A percentile compares a stretch with the other conserved stretches of the same genome.
Evolutionary conservation across 306 rosid genomes (phyloP).

Genomic region (Citrullus mucosospermus): DNA sequence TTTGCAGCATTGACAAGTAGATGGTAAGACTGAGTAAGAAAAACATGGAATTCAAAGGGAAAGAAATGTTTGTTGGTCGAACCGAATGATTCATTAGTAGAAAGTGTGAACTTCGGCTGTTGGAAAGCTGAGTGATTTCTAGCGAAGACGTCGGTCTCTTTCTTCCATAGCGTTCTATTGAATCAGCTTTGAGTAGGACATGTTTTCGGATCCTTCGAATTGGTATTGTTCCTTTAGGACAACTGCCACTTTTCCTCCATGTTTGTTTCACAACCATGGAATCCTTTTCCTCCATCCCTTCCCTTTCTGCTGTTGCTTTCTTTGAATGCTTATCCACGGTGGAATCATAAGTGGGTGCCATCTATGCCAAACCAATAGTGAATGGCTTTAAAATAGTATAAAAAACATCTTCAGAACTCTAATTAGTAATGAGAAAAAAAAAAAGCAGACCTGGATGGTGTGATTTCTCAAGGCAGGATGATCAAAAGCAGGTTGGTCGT

Average conservation of each 20-base stretch:
- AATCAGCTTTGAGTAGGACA: conserved; percentile 24
- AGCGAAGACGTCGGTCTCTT: conserved; percentile 19
- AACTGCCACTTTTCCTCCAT: conserved; percentile 54
- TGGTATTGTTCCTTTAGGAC: conserved; percentile 55
- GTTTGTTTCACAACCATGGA: conserved; percentile 19
- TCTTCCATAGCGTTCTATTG: conserved; percentile 18
- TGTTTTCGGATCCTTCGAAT: conserved; percentile 34
- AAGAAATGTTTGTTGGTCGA: not conserved
- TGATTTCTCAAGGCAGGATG: conserved; percentile 48
- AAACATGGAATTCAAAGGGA: not conserved
- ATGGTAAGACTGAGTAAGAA: not conserved
- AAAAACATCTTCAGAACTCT: not conserved
- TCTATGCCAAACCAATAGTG: conserved; percentile 16
- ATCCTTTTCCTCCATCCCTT: not conserved
- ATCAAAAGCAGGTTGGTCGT: conserved; percentile 50
- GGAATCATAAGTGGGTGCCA: conserved; percentile 18
- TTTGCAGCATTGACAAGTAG: not conserved
- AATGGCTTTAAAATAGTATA: not conserved
- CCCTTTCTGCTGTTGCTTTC: not conserved
- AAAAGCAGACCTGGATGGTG: conserved; percentile 31
- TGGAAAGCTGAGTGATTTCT: not conserved
- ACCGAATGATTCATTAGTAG: conserved; percentile 22
- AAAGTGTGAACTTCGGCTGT: not conserved
- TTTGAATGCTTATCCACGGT: not conserved
- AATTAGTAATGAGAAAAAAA: not conserved